phyloP scores from a whole-genome alignment of 2,329 filamentous ascomycete genomes.

The Stemphylium beticola region DNA sequence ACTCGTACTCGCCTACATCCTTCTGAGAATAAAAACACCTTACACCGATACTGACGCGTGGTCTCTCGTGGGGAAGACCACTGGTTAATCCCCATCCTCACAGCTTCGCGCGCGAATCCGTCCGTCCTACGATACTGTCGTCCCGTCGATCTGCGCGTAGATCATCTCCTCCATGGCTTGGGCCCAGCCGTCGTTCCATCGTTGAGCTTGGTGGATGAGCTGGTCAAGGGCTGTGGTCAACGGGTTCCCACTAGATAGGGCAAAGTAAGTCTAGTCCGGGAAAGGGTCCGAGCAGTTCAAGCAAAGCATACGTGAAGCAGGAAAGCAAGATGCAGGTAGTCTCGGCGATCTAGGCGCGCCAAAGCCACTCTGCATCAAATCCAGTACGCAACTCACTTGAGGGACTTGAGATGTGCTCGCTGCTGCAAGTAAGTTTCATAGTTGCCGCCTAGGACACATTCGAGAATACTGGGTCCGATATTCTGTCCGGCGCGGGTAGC shows the following conservation, averaged over 20 bases:
- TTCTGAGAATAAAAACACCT: background rate
- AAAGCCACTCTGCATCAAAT: slow-evolving; percentile 2
- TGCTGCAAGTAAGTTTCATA: slow-evolving; percentile 77
- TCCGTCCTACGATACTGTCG: background rate
- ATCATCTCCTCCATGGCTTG: background rate
- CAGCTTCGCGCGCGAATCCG: background rate
- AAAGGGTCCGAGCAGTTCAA: background rate
- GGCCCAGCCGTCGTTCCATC: background rate
- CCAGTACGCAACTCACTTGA: slow-evolving; percentile 33
- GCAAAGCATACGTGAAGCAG: background rate
- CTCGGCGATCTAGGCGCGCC: too few species aligned
- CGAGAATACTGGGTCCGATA: slow-evolving; percentile 66
- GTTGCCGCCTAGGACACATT: slow-evolving; percentile 75
- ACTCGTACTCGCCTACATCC: slow-evolving; percentile 16
- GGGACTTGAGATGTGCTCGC: slow-evolving; percentile 63
- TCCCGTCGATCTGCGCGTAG: background rate
- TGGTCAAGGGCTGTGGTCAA: slow-evolving; percentile 1
- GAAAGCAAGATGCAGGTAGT: background rate
- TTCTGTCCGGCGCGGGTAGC: slow-evolving; percentile 21
- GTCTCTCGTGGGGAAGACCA: background rate
- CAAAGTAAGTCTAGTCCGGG: background rate
- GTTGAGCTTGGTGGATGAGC: background rate
- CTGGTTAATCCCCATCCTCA: background rate
- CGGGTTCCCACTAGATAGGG: background rate
- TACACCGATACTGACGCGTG: background rate